Base-by-base conservation (phyloP, 1,284 basidiomycete genomes). In the Pyrrhoderma lamaoense region DNA sequence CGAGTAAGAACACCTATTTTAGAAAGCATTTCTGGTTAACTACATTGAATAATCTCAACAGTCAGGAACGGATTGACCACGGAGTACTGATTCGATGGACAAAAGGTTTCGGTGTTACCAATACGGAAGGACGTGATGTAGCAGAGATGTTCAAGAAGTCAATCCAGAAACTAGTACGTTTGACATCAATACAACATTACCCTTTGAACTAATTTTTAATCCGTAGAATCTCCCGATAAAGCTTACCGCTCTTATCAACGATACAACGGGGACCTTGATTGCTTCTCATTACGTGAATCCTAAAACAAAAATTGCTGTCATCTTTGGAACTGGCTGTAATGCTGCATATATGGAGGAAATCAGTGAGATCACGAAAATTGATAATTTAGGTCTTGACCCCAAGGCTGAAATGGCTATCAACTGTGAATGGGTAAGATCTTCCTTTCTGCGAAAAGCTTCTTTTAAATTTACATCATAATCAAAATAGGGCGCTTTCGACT, bases 281-380 rank as follows among this genome's bases (percentile, higher is more conserved):
- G 95, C 95, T 4, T 97, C 93, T 4, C 88, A 92, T 71, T 99
- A 99, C 61, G 93, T 98, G 59, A 89, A 92, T 64, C 87, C 89
- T 1, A 73, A 71, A 59, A 96, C 94, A 37, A 88, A 89, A 65
- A 95, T 97, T 58, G 94, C 92, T 1, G 88, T 91, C 65, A 99
- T 99, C 64, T 96, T 98, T 61, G 96, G 95, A 36, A 99, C 95
- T 2, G 95, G 95, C 0, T 99, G 95, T 67, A 99, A 99, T 67
- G 96, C 95, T 0, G 95, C 95, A 3, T 95, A 94, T 65, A 93
- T 93, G 89, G 95, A 99, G 67, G 83, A 85, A 55, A 79, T 94
- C 16, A 69, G 69, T 34, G 73, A 80, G 54, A 85, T 89, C 40
- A 79, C 80, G 45, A 92, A 99, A 77, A 81, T 98, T 59, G 75